A percentile compares a stretch with the other conserved stretches of the same genome.
These are phyloP conservation scores for Fraxinus latifolia DNA, from an alignment of 305 asterid genomes.

Conservation along the genomic window DNA sequence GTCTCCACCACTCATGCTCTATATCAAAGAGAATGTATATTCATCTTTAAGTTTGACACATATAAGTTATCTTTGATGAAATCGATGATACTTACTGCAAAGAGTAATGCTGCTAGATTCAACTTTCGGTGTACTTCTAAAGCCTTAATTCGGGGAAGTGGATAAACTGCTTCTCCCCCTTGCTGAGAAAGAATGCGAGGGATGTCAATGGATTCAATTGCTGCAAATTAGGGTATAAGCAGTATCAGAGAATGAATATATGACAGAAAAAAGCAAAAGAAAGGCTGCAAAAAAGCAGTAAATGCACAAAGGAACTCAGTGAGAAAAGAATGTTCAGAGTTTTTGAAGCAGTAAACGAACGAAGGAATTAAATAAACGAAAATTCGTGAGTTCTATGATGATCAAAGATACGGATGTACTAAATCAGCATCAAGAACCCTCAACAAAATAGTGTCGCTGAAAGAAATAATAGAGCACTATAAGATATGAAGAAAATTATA, in stretches of 20 bases:
- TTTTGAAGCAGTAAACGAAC: slow-evolving; percentile 8
- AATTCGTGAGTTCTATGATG: background rate
- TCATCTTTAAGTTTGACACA: background rate
- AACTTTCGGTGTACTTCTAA: slow-evolving; percentile 92
- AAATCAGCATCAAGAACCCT: background rate
- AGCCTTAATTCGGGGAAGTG: slow-evolving; percentile 87
- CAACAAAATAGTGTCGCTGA: background rate
- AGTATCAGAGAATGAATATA: slow-evolving; percentile 20
- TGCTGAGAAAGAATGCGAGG: slow-evolving; percentile 98
- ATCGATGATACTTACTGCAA: slow-evolving; percentile 64
- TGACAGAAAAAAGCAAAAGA: background rate
- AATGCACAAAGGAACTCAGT: background rate
- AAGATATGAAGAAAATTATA: background rate
- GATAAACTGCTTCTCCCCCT: slow-evolving; percentile 99
- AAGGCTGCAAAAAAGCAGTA: slow-evolving; percentile 17
- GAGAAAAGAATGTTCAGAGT: background rate
- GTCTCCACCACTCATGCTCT: slow-evolving; percentile 81
- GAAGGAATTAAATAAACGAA: background rate
- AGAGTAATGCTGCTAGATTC: slow-evolving; percentile 80
- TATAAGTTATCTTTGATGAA: slow-evolving; percentile 10
- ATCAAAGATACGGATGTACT: background rate
- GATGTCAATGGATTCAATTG: slow-evolving; percentile 88
- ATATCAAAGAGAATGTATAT: slow-evolving; percentile 28
- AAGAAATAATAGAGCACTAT: background rate
- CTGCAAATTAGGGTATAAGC: slow-evolving; percentile 45